Conservation (phyloP, 2,329 filamentous ascomycete genomes). For the Penicillium sp. region DNA sequence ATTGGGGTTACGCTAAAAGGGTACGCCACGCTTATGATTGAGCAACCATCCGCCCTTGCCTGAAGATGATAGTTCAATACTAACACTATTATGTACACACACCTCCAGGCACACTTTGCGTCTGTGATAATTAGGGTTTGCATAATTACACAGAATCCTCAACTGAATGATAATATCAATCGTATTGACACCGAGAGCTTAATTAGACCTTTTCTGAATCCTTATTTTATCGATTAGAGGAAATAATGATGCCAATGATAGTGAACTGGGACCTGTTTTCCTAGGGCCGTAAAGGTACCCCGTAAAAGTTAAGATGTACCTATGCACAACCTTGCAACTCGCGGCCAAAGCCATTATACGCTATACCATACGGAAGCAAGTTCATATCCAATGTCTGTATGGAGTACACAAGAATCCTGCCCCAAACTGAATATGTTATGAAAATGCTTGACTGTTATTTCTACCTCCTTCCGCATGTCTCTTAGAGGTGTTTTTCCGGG, state of each 20-base stretch:
- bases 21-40: conserved; percentile 20
- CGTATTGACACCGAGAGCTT: conserved; percentile 1
- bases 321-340: conserved; percentile 1
- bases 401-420: not conserved
- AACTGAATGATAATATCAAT: not conserved
- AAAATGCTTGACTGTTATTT: not conserved
- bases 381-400: not conserved
- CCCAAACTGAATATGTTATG: not conserved
- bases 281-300: not conserved
- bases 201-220: not conserved
- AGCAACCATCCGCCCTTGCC: conserved; percentile 18
- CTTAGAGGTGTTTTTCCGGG: too few relatives aligned
- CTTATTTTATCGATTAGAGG: not conserved
- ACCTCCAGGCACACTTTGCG: not conserved
- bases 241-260: not conserved
- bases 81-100: not conserved
- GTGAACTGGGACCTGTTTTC: not conserved
- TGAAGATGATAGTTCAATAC: conserved; percentile 1
- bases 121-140: conserved; percentile 5
- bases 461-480: not conserved
- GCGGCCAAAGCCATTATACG: not conserved
- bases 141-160: conserved; percentile 1
- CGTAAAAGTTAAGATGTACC: not conserved
- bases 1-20: conserved; percentile 20
- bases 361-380: not conserved